phyloP scores from a whole-genome alignment of 2,329 filamentous ascomycete genomes.

The Colletotrichum camelliae region DNA sequence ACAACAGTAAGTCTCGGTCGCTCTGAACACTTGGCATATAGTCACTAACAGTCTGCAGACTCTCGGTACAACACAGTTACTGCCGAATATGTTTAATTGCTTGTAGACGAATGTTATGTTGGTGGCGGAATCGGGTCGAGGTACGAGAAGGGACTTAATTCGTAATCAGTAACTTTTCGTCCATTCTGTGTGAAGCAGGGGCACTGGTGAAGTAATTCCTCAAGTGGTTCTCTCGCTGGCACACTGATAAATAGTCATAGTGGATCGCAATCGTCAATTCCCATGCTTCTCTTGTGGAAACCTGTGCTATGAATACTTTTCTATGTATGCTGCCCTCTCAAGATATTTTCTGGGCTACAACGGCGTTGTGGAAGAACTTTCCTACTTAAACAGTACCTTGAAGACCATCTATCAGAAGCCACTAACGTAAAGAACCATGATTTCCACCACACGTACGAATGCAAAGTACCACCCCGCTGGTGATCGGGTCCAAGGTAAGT shows the following conservation, averaged over 20 bases:
- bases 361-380: not conserved
- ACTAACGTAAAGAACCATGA: fast-evolving
- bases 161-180: not conserved
- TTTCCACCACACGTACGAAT: not conserved
- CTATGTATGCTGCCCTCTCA: fast-evolving
- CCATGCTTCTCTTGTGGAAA: not conserved
- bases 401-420: not conserved
- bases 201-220: not conserved
- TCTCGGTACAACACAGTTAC: slow-evolving; percentile 46
- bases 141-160: not conserved
- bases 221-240: not conserved
- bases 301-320: not conserved
- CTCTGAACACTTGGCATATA: not conserved
- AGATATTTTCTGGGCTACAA: not conserved
- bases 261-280: not conserved
- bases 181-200: fast-evolving
- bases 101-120: not conserved
- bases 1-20: slow-evolving; percentile 38
- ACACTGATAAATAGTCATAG: not conserved
- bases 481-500: not conserved
- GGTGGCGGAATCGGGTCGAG: not conserved
- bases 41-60: slow-evolving; percentile 31
- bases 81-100: slow-evolving; percentile 45
- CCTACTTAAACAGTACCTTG: fast-evolving
- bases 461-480: not conserved